phyloP scores from a whole-genome alignment of 345 rosid genomes.

The Tarenaya hassleriana region DNA sequence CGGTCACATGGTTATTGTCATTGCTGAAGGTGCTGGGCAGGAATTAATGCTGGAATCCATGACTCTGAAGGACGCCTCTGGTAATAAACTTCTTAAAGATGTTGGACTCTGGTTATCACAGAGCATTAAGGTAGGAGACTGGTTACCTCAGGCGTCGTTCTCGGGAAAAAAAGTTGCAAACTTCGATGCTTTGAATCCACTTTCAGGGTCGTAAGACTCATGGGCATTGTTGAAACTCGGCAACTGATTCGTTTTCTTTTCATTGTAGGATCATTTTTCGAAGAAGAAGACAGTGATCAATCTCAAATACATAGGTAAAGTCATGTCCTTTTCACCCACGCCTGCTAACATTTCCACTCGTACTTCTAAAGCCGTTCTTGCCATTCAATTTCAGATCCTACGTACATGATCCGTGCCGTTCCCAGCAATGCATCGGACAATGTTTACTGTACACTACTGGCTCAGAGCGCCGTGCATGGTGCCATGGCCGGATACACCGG shows the following conservation, averaged over 20 bases:
- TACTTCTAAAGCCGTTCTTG: neutral
- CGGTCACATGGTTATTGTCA: conserved; percentile 75
- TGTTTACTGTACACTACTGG: conserved; percentile 83
- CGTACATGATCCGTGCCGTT: conserved; percentile 80
- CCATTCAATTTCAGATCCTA: conserved; percentile 51
- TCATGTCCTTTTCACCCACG: conserved; percentile 3
- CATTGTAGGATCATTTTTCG: conserved; percentile 48
- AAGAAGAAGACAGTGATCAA: conserved; percentile 54
- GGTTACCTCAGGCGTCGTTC: no score
- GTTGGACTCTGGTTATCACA: conserved; percentile 69
- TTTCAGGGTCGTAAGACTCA: no score
- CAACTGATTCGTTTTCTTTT: neutral
- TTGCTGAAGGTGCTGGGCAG: conserved; percentile 88
- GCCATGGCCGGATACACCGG: conserved; percentile 96
- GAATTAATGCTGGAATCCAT: conserved; percentile 47
- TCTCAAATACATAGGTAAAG: conserved; percentile 71
- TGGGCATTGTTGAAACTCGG: neutral
- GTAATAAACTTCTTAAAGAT: conserved; percentile 78
- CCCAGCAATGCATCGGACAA: conserved; percentile 86
- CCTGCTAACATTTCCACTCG: neutral
- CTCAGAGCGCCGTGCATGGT: conserved; percentile 80
- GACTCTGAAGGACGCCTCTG: conserved; percentile 58
- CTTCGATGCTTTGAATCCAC: no score
- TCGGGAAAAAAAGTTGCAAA: no score
- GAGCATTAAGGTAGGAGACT: conserved; percentile 45